These are phyloP conservation scores for Haplosporangium sp. DNA, from an alignment of 371 early-diverging fungal species.

Conservation along the genomic window DNA sequence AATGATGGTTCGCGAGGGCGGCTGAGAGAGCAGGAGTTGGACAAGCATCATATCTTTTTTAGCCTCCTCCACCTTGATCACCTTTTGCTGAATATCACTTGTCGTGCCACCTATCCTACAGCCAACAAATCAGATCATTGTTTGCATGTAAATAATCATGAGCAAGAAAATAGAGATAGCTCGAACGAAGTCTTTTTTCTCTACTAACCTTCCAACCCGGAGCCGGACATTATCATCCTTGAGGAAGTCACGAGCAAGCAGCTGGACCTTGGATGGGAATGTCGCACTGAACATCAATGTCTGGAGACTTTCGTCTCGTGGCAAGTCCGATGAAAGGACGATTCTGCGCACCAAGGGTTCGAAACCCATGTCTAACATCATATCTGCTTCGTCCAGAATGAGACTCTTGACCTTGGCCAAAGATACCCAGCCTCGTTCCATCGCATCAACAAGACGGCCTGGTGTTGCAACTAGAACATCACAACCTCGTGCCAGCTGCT, in stretches of 20 bases:
- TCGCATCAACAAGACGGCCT: constrained; percentile 97
- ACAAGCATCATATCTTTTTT: constrained; percentile 61
- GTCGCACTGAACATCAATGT: constrained; percentile 99
- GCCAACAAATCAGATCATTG: background rate
- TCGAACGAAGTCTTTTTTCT: background rate
- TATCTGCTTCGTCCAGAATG: constrained; percentile 97
- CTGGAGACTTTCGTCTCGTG: constrained; percentile 73
- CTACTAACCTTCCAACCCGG: constrained; percentile 46
- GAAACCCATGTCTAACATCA: constrained; percentile 99
- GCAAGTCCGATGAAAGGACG: constrained; percentile 57
- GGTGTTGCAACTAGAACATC: constrained; percentile 98
- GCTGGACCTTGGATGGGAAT: constrained; percentile 93
- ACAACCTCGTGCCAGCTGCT: constrained; percentile 86
- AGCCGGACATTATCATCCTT: constrained; percentile 55
- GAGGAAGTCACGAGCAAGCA: constrained; percentile 88
- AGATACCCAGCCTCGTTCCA: constrained; percentile 83
- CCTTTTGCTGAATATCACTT: constrained; percentile 63
- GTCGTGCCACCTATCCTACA: constrained; percentile 65
- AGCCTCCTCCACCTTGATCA: constrained; percentile 64
- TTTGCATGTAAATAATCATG: background rate
- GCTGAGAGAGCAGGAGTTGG: constrained; percentile 59
- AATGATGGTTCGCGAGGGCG: constrained; percentile 75
- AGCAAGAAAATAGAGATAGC: background rate
- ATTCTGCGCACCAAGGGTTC: constrained; percentile 93
- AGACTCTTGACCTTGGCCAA: constrained; percentile 89